Conservation (phyloP, 768 basidiomycete genomes). For the Leccinum rimulosum region DNA sequence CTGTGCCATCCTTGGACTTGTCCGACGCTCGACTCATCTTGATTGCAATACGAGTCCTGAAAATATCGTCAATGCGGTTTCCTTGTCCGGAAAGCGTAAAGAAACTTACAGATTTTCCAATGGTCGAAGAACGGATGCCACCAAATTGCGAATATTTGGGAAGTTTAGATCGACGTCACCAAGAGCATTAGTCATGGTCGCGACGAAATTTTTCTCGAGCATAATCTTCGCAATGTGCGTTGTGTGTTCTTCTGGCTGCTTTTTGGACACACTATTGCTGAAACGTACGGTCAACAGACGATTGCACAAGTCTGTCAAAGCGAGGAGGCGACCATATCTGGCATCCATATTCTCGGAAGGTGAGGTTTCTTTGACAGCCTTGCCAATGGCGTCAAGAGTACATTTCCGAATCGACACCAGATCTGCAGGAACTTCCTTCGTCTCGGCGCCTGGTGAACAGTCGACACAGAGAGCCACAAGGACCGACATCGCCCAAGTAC, state of each 20-base stretch:
- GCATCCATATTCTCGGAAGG: constrained; percentile 59
- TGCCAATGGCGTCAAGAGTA: constrained; percentile 85
- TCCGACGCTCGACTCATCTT: constrained; percentile 87
- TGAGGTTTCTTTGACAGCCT: constrained; percentile 78
- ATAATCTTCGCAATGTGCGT: constrained; percentile 96
- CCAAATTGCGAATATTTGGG: constrained; percentile 81
- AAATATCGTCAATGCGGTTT: constrained; percentile 10
- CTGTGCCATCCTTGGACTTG: constrained; percentile 57
- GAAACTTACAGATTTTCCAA: constrained; percentile 79
- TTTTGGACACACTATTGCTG: constrained; percentile 46
- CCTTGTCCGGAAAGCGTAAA: background rate
- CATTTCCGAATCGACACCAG: constrained; percentile 89
- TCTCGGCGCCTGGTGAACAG: constrained; percentile 57
- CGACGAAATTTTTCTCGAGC: constrained; percentile 96
- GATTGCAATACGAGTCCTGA: constrained; percentile 93
- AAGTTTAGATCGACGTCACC: constrained; percentile 95
- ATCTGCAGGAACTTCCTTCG: constrained; percentile 76
- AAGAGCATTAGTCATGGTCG: constrained; percentile 80
- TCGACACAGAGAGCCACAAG: constrained; percentile 94
- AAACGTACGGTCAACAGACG: constrained; percentile 82
- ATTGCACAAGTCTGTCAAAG: constrained; percentile 83
- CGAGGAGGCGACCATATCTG: constrained; percentile 86
- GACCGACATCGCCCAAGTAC: constrained; percentile 87
- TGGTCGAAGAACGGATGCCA: constrained; percentile 86
- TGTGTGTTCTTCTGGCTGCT: constrained; percentile 67